Evolutionary conservation across 306 rosid species (phyloP).

Genomic region (Geum urbanum): DNA sequence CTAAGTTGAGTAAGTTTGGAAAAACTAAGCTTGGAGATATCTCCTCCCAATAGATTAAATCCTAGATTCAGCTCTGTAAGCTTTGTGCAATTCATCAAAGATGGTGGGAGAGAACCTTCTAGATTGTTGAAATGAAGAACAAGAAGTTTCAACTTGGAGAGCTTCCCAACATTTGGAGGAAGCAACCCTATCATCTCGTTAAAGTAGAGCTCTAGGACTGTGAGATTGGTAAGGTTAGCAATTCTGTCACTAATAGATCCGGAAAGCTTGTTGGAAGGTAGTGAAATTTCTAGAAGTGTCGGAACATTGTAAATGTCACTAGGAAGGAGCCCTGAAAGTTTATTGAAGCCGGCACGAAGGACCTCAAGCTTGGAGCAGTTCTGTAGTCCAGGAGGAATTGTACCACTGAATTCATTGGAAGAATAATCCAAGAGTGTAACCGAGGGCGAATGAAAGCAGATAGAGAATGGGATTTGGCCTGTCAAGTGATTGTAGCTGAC

Average conservation of each 20-base stretch:
- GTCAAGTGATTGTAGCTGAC: neutral
- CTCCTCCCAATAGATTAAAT: neutral
- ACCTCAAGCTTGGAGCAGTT: neutral
- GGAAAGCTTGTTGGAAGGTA: neutral
- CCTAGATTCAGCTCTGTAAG: neutral
- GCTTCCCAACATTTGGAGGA: neutral
- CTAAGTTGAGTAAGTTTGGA: neutral
- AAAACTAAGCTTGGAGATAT: neutral
- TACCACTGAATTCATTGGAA: neutral
- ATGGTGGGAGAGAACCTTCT: neutral
- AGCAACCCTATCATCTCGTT: neutral
- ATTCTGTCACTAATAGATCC: neutral
- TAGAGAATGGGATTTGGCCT: neutral
- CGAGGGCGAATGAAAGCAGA: neutral
- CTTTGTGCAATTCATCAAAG: slow-evolving; percentile 12
- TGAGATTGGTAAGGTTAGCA: neutral
- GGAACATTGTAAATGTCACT: neutral
- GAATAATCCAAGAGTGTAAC: neutral
- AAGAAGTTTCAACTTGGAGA: neutral
- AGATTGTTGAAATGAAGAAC: neutral
- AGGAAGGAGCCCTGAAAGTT: neutral
- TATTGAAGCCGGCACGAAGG: neutral
- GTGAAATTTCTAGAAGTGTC: neutral
- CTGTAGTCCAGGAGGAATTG: neutral
- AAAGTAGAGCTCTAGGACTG: neutral